Base-by-base conservation (phyloP, 2,329 filamentous ascomycete genomes). In the Claviceps sp. region DNA sequence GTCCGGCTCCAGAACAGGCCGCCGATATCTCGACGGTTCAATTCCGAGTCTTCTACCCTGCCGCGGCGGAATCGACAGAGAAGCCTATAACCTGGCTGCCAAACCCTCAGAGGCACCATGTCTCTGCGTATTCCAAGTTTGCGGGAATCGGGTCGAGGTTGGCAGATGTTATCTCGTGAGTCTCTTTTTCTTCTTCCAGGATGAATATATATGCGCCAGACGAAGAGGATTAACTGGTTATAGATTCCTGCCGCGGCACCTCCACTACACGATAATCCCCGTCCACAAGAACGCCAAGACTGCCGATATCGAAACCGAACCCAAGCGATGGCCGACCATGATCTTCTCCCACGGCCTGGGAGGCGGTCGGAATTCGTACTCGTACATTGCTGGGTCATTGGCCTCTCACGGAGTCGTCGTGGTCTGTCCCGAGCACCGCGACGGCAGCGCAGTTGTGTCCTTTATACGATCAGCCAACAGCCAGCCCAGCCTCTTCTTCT, bases 291-390 rank as follows among this genome's bases (percentile, higher is more conserved):
- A 89, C 63, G 86, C 86, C 11, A 72, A 75, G 5, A 66, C 90
- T 7, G 74, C 79, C 54, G 61, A 89, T 6, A 74, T 79, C 54
- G 61, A 70, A 11, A 68, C 72, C 3, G 61, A 70, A 4, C 67
- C 70, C 54, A 70, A 73, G 52, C 72, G 80, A 69, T 93, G 86
- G 84, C 88, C 88, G 0, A 85, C 88, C 0, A 82, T 88, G 71
- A 73, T 95, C 56, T 94, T 95, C 67, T 93, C 87, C 1, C 88
- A 95, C 63, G 88, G 88, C 1, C 73, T 95, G 1, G 88, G 86
- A 40, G 88, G 88, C 40, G 84, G 80, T 54, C 78, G 86, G 57
- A 93, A 93, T 61, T 81, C 86, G 11, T 95, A 95, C 69, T 91
- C 86, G n/a, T 84, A 90, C 61, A 70, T 94, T 24, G 84, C 78